These are phyloP conservation scores for Oryza coarctata DNA, from an alignment of 176 grass and related monocot genomes.

Conservation along the genomic window DNA sequence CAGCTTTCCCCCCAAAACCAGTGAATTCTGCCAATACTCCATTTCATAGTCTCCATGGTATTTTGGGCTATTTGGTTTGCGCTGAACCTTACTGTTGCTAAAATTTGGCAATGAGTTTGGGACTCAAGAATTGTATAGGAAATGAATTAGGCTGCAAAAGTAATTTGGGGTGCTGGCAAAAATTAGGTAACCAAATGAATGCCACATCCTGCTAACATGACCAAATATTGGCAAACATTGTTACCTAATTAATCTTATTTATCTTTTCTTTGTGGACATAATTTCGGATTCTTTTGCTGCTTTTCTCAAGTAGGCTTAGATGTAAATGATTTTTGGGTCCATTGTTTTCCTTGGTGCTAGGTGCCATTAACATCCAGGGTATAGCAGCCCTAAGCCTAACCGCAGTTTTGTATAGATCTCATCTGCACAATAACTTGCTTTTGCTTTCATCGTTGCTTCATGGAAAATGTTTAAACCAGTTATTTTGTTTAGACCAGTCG, in stretches of 20 bases:
- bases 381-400: background rate
- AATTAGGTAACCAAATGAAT: background rate
- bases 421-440: background rate
- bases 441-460: background rate
- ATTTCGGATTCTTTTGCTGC: background rate
- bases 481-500: too few species aligned
- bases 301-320: background rate
- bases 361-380: background rate
- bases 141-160: background rate
- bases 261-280: background rate
- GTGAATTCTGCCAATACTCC: background rate
- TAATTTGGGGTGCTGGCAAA: background rate
- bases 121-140: background rate
- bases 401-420: background rate
- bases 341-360: background rate
- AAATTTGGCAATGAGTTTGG: background rate
- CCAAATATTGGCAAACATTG: background rate
- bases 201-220: background rate
- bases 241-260: background rate
- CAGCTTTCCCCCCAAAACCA: background rate
- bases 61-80: slow-evolving; percentile 19
- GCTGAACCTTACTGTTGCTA: background rate
- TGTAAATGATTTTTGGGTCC: background rate
- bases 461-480: too few species aligned
- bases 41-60: background rate